Conservation (phyloP, 2,329 filamentous ascomycete species). For the Biscogniauxia sp. region DNA sequence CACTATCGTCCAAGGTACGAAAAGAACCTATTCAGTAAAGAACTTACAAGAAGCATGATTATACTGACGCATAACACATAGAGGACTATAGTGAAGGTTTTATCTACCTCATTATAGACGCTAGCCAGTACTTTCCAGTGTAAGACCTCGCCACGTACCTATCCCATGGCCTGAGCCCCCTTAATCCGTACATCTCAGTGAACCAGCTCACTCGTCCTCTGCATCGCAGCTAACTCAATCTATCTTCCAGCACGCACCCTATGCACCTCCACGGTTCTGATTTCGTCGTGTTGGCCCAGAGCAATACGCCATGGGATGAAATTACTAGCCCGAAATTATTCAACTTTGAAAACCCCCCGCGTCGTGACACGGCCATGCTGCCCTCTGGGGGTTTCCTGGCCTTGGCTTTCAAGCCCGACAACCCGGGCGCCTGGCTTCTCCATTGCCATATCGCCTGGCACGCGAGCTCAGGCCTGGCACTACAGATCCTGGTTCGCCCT, state of each 20-base stretch:
- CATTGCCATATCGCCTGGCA: conserved; percentile 32
- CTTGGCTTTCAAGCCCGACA: conserved; percentile 49
- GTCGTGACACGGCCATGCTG: conserved; percentile 47
- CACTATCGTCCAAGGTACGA: conserved; percentile 14
- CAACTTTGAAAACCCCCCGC: conserved; percentile 18
- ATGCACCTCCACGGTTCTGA: conserved; percentile 53
- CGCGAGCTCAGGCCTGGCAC: conserved; percentile 22
- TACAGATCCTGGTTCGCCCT: conserved; percentile 25
- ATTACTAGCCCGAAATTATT: conserved; percentile 7
- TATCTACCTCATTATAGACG: conserved; percentile 21
- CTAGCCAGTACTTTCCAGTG: background rate
- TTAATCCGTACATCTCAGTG: conserved; percentile 18
- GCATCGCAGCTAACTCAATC: background rate
- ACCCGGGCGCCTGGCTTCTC: conserved; percentile 41
- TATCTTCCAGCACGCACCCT: conserved; percentile 34
- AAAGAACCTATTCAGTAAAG: background rate
- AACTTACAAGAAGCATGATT: background rate
- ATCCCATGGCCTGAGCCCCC: background rate
- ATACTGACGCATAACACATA: background rate
- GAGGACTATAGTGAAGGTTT: conserved; percentile 18
- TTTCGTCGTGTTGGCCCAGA: conserved; percentile 43
- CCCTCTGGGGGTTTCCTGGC: conserved; percentile 43
- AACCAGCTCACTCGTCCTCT: conserved; percentile 7
- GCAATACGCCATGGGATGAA: conserved; percentile 6
- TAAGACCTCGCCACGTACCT: conserved; percentile 14